Base-by-base conservation (phyloP, 805 yeast genomes). In the Candida peoriensis region DNA sequence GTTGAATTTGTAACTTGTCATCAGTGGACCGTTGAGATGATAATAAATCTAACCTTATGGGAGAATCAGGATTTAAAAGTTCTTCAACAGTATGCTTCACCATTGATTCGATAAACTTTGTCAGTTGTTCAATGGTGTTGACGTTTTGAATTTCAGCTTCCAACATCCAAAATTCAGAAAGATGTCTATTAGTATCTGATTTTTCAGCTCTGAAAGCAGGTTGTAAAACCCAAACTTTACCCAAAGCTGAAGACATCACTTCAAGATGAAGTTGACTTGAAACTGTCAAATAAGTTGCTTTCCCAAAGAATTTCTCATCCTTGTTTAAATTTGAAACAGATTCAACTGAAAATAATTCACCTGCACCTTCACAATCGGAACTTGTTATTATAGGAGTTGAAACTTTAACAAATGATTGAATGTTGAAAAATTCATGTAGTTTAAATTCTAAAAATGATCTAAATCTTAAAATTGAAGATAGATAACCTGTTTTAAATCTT, bases 331-430 rank as follows among this genome's bases (percentile, higher is more conserved):
- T 21, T 3, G 48, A 31, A 32, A 49, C 65, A 2, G 66, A 60
- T 28, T 65, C 68, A 9, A 89, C 61, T 30, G 61, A 63, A 46
- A 93, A 93, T 42, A 84, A 74, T 54, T 93, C 97, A 5, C 97
- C 97, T 4, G 95, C 97, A 13, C 98, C 97, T 61, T 93, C 99
- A 55, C 97, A 90, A 56, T 93, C 98, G 1, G 94, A 76, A 9
- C 85, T 68, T 0, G 98, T 93, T 16, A 90, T 61, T 10, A 90
- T 48, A 7, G 99, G 98, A 4, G 97, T 95, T 18, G 78, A 67
- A 0, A 85, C 87, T 61, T 86, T 89, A 11, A 68, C 60, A 45
- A 85, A 87, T 11, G 71, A 71, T 14, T 69, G 47, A 0, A 51
- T 36, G 14, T 65, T 60, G 55, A 86, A 85, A 47, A 74, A 85